A percentile compares a stretch with the other conserved stretches of the same genome.
These are phyloP conservation scores for Mycena filopes DNA, from an alignment of 768 basidiomycete species.

Conservation along the genomic window DNA sequence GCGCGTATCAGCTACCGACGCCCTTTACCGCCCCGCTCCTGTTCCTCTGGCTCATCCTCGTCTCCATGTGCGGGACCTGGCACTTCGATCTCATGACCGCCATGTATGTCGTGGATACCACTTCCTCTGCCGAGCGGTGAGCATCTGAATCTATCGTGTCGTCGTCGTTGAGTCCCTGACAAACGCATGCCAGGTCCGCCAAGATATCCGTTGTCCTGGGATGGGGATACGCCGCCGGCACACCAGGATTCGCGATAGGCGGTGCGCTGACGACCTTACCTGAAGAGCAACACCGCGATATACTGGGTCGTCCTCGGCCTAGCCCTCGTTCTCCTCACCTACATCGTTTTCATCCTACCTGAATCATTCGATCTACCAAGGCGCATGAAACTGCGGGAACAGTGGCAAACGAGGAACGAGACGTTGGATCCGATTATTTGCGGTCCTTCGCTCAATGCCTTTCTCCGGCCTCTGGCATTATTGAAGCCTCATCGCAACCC, in stretches of 20 bases:
- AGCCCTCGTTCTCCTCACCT: neutral
- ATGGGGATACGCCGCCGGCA: constrained; percentile 6
- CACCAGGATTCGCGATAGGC: constrained; percentile 5
- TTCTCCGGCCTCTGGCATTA: constrained; percentile 1
- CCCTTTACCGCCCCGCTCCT: constrained; percentile 6
- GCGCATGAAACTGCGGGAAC: neutral
- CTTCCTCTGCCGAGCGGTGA: neutral
- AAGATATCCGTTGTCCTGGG: constrained; percentile 4
- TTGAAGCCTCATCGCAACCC: constrained; percentile 14
- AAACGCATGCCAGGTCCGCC: neutral
- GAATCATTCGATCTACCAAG: constrained; percentile 4
- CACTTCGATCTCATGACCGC: constrained; percentile 10
- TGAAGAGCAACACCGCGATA: constrained; percentile 1
- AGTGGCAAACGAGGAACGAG: constrained; percentile 1
- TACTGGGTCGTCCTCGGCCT: constrained; percentile 10
- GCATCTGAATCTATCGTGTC: neutral
- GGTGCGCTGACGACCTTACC: constrained; percentile 11
- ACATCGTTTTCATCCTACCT: constrained; percentile 1
- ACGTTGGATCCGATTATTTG: neutral
- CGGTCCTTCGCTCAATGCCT: neutral
- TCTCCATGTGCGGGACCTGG: neutral
- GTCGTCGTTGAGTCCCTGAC: too few species aligned
- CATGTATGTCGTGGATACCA: constrained; percentile 15
- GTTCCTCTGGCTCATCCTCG: constrained; percentile 2
- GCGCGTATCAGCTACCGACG: neutral